These are phyloP conservation scores for Solanum sitiens DNA, from an alignment of 257 asterid species.

Conservation along the genomic window DNA sequence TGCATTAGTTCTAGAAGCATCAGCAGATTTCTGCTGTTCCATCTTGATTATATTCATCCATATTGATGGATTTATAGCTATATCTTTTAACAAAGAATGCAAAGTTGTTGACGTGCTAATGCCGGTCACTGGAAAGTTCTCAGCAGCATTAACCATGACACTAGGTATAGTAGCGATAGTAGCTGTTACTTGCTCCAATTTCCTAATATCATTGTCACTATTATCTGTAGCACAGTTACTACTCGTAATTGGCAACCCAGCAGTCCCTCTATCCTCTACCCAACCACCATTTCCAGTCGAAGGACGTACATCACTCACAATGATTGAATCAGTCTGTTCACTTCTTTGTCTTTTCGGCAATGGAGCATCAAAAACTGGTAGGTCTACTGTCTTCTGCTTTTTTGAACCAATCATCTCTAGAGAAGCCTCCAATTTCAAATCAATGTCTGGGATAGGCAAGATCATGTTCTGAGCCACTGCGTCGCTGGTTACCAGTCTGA, in stretches of 20 bases:
- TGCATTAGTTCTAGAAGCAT: constrained; percentile 27
- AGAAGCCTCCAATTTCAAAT: constrained; percentile 28
- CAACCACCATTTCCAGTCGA: constrained; percentile 33
- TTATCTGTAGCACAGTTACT: constrained; percentile 7
- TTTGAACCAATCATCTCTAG: constrained; percentile 29
- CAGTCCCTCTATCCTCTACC: constrained; percentile 38
- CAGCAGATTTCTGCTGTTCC: constrained; percentile 53
- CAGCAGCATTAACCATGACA: constrained; percentile 17
- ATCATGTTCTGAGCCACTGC: constrained; percentile 13
- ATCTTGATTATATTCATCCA: constrained; percentile 61
- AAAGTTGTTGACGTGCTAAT: constrained; percentile 34
- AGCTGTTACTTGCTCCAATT: constrained; percentile 14
- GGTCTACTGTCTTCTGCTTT: constrained; percentile 52
- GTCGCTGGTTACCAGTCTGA: constrained; percentile 52
- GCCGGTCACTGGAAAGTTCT: constrained; percentile 19
- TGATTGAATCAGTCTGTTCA: constrained; percentile 20
- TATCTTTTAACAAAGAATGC: constrained; percentile 56
- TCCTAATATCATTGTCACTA: constrained; percentile 11
- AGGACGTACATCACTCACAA: constrained; percentile 6
- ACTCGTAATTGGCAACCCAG: constrained; percentile 11
- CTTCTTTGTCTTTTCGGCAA: constrained; percentile 53
- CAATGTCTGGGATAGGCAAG: constrained; percentile 23
- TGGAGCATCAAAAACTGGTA: constrained; percentile 47
- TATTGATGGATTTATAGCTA: constrained; percentile 66
- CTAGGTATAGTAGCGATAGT: constrained; percentile 11